phyloP scores from a whole-genome alignment of 2,329 filamentous ascomycete genomes.

The Xylariomycetidae sp. region DNA sequence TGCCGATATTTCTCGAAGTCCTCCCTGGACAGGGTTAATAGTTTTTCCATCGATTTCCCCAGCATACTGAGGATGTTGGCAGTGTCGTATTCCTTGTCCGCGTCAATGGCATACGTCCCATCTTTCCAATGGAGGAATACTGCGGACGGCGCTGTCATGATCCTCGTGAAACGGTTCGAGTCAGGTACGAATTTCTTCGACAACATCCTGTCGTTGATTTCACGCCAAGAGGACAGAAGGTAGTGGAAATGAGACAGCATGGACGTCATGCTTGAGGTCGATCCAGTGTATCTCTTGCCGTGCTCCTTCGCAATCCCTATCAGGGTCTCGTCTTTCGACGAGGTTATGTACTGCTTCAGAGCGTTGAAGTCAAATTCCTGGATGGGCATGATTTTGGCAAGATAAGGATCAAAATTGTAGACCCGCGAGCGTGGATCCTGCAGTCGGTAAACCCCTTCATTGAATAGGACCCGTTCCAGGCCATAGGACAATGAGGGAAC shows the following conservation, averaged over 20 bases:
- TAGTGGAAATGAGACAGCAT: conserved; percentile 88
- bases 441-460: conserved; percentile 84
- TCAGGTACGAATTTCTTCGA: conserved; percentile 61
- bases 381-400: conserved; percentile 88
- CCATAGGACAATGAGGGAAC: conserved; percentile 65
- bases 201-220: conserved; percentile 59
- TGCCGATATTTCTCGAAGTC: conserved; percentile 82
- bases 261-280: conserved; percentile 93
- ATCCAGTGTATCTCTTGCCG: conserved; percentile 79
- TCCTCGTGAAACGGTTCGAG: conserved; percentile 60
- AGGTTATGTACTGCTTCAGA: conserved; percentile 82
- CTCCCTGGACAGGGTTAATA: conserved; percentile 74
- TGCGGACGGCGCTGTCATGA: conserved; percentile 68
- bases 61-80: conserved; percentile 86
- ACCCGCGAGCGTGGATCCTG: conserved; percentile 83
- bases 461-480: conserved; percentile 89
- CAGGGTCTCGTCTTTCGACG: conserved; percentile 73
- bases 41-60: conserved; percentile 93
- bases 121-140: conserved; percentile 78
- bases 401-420: conserved; percentile 95
- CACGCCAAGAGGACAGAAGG: conserved; percentile 77
- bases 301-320: conserved; percentile 60
- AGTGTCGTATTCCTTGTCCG: conserved; percentile 84
- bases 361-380: conserved; percentile 87
- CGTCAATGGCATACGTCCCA: conserved; percentile 88